Conservation (phyloP, 345 rosid species). For the Melaleuca quinquenervia region DNA sequence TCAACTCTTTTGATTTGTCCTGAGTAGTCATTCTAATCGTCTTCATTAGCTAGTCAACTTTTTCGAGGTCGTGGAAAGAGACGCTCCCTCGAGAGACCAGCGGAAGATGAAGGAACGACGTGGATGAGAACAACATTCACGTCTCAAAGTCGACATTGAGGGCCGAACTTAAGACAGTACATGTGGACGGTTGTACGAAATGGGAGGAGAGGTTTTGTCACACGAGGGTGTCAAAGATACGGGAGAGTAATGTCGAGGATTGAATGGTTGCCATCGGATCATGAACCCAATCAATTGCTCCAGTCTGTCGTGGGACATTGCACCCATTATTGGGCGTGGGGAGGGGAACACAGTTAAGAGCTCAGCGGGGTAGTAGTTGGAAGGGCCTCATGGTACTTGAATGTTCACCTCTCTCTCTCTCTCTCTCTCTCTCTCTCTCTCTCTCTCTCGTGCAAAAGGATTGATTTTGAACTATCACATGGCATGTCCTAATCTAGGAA, state of each 20-base stretch:
- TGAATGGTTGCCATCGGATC: not conserved
- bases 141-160: not conserved
- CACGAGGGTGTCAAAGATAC: not conserved
- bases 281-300: not conserved
- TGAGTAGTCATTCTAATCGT: not conserved
- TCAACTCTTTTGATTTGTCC: not conserved
- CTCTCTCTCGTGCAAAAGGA: not conserved
- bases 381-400: not conserved
- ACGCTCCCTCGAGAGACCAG: not conserved
- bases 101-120: not conserved
- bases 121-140: not conserved
- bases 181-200: not conserved
- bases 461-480: not conserved
- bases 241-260: not conserved
- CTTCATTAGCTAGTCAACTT: not conserved
- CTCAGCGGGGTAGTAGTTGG: not conserved
- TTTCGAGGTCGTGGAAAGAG: not conserved
- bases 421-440: not conserved
- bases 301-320: not conserved
- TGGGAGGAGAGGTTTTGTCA: not conserved
- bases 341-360: not conserved
- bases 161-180: not conserved
- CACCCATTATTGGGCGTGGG: not conserved
- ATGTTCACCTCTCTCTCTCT: not conserved
- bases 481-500: not conserved